Percentiles rank a stretch among this genome's conserved stretches.
phyloP scores from a whole-genome alignment of 805 yeast genomes.

The Saccharomycopsis olivae region DNA sequence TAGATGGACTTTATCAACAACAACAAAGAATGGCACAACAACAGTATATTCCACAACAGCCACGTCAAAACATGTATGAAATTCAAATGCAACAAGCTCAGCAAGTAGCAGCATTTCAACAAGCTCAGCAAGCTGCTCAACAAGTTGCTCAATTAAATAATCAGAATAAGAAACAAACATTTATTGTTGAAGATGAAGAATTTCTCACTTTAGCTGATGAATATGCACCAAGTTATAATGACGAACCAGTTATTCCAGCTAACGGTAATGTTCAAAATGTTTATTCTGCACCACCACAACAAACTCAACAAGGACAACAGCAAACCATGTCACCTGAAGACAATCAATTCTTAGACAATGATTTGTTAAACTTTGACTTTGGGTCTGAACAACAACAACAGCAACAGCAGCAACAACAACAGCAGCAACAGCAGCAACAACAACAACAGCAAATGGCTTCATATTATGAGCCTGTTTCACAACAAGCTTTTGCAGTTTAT shows the following conservation, averaged over 20 bases:
- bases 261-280: conserved; percentile 1
- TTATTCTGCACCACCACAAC: background rate
- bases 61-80: conserved; percentile 11
- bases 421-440: background rate
- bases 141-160: conserved; percentile 5
- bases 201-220: conserved; percentile 18
- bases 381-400: conserved; percentile 3
- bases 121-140: conserved; percentile 5
- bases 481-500: background rate
- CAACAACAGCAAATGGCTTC: background rate
- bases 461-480: conserved; percentile 3
- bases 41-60: conserved; percentile 13
- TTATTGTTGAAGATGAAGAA: conserved; percentile 15
- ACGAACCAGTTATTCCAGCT: too few species aligned
- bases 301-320: background rate
- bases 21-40: conserved; percentile 4
- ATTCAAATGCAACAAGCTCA: conserved; percentile 12
- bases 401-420: background rate
- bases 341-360: conserved; percentile 2
- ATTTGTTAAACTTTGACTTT: conserved; percentile 2
- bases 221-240: too few species aligned
- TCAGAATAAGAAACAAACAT: conserved; percentile 4
- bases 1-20: conserved; percentile 13
- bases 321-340: too few species aligned
- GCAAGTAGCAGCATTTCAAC: conserved; percentile 7